Evolutionary conservation across 257 asterid species (phyloP).

Genomic region (Nicotiana knightiana): DNA sequence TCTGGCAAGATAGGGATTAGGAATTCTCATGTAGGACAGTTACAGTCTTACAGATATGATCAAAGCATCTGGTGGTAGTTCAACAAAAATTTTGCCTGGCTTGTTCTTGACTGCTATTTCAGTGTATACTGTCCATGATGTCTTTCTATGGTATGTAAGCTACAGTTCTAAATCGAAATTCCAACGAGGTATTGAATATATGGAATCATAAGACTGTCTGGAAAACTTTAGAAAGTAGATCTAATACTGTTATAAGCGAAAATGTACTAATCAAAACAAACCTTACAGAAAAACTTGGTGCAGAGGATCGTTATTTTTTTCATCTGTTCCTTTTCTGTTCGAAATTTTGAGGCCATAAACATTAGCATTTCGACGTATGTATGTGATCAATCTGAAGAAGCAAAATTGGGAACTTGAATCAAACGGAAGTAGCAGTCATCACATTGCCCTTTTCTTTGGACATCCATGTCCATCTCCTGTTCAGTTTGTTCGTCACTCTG

Average conservation of each 20-base stretch:
- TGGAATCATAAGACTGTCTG: no score
- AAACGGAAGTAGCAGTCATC: neutral
- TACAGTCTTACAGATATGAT: no score
- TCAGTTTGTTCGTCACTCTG: neutral
- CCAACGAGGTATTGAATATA: no score
- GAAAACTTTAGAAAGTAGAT: neutral
- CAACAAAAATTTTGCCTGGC: no score
- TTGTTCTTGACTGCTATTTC: no score
- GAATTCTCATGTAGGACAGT: no score
- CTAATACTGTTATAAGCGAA: neutral
- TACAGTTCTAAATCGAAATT: no score
- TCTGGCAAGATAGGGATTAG: no score
- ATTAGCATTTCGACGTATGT: neutral
- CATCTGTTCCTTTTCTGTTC: neutral
- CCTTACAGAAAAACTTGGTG: neutral
- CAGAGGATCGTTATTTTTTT: neutral
- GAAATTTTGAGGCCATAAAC: neutral
- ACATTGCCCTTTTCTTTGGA: neutral
- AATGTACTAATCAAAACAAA: neutral
- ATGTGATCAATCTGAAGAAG: neutral
- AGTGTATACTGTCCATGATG: no score
- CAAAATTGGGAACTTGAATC: neutral
- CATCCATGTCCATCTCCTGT: neutral
- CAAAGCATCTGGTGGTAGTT: no score
- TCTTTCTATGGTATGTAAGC: no score